Base-by-base conservation (phyloP, 2,329 filamentous ascomycete species). In the Phialemonium atrogriseum region DNA sequence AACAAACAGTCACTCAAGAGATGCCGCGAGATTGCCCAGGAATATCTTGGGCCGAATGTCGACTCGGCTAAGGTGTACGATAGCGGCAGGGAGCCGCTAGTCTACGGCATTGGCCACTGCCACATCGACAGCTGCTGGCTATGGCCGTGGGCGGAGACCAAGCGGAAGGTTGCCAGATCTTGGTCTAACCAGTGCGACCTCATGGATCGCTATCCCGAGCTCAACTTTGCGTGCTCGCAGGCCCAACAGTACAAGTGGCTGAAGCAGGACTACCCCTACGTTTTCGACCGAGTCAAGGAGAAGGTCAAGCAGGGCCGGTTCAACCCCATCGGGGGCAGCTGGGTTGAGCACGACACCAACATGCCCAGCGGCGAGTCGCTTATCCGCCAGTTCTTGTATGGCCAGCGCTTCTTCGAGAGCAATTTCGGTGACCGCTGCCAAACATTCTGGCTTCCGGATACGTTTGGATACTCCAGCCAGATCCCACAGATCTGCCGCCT, bases 241-340 rank as follows among this genome's bases (percentile, higher is more conserved):
- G 91, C 89, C 12, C 91, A 98, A 54, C 91, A 98, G 55, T 98
- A 85, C 69, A 95, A 95, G 58, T 98, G 91, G 91, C 70, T 96
- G 18, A 87, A 96, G 60, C 65, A 83, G 45, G 68, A 85, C 43
- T 98, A 98, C 51, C 89, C 91, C 1, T 78, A 78, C 24, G 82
- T 86, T 2, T 96, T 86, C 53, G 82, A 93, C 45, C 80, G 89
- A 11, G 89, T 98, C 43, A 94, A 93, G 64, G 66, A 72, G 34
- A 94, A 94, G 69, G 81, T 96, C 38, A 85, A 85, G 57, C 78
- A 88, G 48, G 89, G 88, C 14, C 81, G 75, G 39, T 98, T 98
- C 57, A 85, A 95, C 44, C 88, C 88, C 10, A 89, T 98, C 46
- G 91, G 91, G 41, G 91, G 91, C 33, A 95, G 87, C 60, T 98